phyloP scores from a whole-genome alignment of 2,329 filamentous ascomycete species.

The Trichoderma sp. region DNA sequence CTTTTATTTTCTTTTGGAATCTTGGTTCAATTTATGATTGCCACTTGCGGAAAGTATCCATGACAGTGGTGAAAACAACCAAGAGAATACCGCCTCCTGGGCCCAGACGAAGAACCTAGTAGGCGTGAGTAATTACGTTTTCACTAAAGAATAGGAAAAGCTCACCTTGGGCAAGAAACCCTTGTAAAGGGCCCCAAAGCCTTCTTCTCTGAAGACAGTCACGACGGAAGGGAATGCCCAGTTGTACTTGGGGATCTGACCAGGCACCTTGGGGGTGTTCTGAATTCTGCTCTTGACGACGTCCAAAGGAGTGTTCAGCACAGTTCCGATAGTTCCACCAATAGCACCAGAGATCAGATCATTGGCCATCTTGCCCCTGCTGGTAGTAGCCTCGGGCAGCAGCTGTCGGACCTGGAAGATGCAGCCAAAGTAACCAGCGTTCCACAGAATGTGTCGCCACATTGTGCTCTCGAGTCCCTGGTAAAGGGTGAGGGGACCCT shows the following conservation, averaged over 20 bases:
- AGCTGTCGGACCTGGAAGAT: slow-evolving; percentile 95
- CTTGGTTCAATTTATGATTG: slow-evolving; percentile 32
- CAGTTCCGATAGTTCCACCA: slow-evolving; percentile 85
- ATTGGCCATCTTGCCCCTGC: slow-evolving; percentile 80
- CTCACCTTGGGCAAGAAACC: slow-evolving; percentile 96
- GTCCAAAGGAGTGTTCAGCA: slow-evolving; percentile 94
- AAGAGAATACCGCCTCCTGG: slow-evolving; percentile 70
- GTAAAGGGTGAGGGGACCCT: slow-evolving; percentile 88
- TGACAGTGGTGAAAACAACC: slow-evolving; percentile 84
- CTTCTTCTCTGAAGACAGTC: slow-evolving; percentile 91
- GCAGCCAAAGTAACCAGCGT: slow-evolving; percentile 95
- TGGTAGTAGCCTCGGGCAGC: slow-evolving; percentile 78
- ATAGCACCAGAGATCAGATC: slow-evolving; percentile 85
- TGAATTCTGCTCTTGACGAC: slow-evolving; percentile 98
- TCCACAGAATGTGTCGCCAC: slow-evolving; percentile 92
- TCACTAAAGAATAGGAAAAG: neutral
- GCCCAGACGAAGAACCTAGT: slow-evolving; percentile 53
- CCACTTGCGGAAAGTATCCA: slow-evolving; percentile 85
- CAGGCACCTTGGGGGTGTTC: slow-evolving; percentile 84
- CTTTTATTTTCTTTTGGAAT: slow-evolving; percentile 3
- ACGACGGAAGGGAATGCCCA: slow-evolving; percentile 91
- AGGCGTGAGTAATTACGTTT: slow-evolving; percentile 19
- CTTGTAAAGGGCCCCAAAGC: slow-evolving; percentile 91
- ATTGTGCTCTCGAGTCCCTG: slow-evolving; percentile 95
- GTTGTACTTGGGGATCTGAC: slow-evolving; percentile 90